Evolutionary conservation across 2,329 filamentous ascomycete species (phyloP).

Genomic region (Huntiella bhutanensis): DNA sequence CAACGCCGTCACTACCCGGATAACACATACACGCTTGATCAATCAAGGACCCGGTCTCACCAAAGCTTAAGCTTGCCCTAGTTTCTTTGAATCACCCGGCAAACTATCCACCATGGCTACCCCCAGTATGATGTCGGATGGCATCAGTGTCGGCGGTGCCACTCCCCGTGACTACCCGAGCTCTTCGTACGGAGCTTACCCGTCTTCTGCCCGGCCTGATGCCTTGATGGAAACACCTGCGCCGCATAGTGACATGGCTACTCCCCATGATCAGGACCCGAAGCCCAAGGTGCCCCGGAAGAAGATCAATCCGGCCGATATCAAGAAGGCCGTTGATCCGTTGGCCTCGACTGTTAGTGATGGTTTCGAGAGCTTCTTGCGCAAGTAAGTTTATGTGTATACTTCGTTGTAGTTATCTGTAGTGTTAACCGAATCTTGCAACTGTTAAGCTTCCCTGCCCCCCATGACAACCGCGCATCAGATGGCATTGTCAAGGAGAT

Average conservation of each 20-base stretch:
- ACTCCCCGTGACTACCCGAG: slow-evolving; percentile 24
- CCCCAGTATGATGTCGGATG: slow-evolving; percentile 33
- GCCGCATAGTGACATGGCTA: slow-evolving; percentile 40
- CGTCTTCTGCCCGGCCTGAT: slow-evolving; percentile 38
- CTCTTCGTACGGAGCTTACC: slow-evolving; percentile 13
- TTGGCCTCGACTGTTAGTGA: slow-evolving; percentile 57
- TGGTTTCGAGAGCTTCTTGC: slow-evolving; percentile 63
- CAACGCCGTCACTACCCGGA: background rate
- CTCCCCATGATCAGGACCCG: slow-evolving; percentile 46
- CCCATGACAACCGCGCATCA: slow-evolving; percentile 2
- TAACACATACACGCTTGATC: too few species aligned
- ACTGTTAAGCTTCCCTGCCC: slow-evolving; percentile 1
- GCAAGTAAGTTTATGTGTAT: slow-evolving; percentile 35
- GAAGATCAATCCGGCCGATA: slow-evolving; percentile 20
- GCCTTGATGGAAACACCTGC: slow-evolving; percentile 27
- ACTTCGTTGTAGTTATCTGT: background rate
- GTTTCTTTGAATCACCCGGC: background rate
- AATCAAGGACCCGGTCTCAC: too few species aligned
- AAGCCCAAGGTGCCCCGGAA: slow-evolving; percentile 27
- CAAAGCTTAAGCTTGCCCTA: too few species aligned
- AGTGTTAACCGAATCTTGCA: slow-evolving; percentile 2
- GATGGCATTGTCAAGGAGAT: slow-evolving; percentile 8
- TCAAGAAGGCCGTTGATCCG: slow-evolving; percentile 57
- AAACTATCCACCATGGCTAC: slow-evolving; percentile 8
- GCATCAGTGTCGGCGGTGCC: slow-evolving; percentile 23